Base-by-base conservation (phyloP, 306 rosid species). In the Vigna mungo region DNA sequence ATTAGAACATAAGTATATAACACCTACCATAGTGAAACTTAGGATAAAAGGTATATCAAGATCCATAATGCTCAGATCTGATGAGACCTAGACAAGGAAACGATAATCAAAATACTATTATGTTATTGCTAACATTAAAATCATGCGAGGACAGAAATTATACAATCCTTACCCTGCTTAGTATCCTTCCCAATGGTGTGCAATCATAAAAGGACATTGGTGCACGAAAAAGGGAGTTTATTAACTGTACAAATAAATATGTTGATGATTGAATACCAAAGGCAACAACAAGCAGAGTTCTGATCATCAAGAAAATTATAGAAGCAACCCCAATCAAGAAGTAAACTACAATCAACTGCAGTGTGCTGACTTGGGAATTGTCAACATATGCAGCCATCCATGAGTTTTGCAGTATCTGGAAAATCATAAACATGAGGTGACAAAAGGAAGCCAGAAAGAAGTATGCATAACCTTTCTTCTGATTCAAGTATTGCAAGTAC, bases 111-210 rank as follows among this genome's bases (percentile, higher is more conserved):
- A 64, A 32, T 46, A 76, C 37, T 36, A 16, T 49, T 68, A 68
- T 68, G 63, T 18, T 16, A 14, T 63, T 23, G 3, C 39, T 36
- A 36, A 7, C 39, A 36, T 6, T 36, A 36, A 37, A 75, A 55
- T 47, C 25, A 18, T 39, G n/a, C 47, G 3, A 36, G 47, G 0
- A 41, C 3, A 44, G 9, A 44, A 67, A 11, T 18, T 46, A 43
- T 54, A 1, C 15, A 15, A 16, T 44, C 10, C 84, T 51, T 83
- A 88, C 92, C 84, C 89, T 79, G 17, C 85, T 84, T 17, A 88
- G 88, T 73, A 88, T 82, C 69, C 89, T 88, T 77, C 92, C 89
- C 62, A 86, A 34, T 23, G 89, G 89, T 10, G 92, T 88, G 41
- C 88, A 88, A 75, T 88, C 88, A 51, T 88, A 84, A 54, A 86